A percentile compares a stretch with the other conserved stretches of the same genome.
Evolutionary conservation across 176 grass and related monocot species (phyloP).

Genomic region (Musa troglodytarum): DNA sequence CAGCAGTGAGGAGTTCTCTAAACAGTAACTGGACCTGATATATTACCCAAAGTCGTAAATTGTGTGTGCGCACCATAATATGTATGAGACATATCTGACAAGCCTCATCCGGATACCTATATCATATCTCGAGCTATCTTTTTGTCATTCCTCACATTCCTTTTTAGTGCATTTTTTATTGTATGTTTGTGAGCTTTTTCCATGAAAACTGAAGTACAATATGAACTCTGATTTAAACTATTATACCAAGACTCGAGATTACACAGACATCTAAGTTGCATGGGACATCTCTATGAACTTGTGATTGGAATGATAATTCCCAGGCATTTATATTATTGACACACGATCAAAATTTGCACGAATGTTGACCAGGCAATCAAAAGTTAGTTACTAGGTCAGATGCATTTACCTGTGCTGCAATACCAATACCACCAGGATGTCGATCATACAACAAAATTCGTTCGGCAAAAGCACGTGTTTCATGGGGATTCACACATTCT

Average conservation of each 20-base stretch:
- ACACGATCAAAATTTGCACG: neutral
- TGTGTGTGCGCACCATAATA: no score
- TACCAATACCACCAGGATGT: slow-evolving; percentile 73
- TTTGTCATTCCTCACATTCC: no score
- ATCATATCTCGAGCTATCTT: no score
- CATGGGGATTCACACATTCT: slow-evolving; percentile 77
- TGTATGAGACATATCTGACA: no score
- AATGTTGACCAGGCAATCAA: neutral
- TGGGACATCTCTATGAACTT: neutral
- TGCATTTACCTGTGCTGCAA: slow-evolving; percentile 52
- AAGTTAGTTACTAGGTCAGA: slow-evolving; percentile 16
- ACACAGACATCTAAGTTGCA: no score
- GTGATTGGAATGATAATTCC: neutral
- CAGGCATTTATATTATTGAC: neutral
- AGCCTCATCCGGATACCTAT: no score
- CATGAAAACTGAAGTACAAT: no score
- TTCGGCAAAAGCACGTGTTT: slow-evolving; percentile 47
- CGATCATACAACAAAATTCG: slow-evolving; percentile 81
- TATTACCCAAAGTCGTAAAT: neutral
- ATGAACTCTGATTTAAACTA: no score
- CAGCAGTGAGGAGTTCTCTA: slow-evolving; percentile 54
- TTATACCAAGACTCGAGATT: no score
- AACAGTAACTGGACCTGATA: slow-evolving; percentile 54
- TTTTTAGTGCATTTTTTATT: no score
- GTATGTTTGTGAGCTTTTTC: no score